These are phyloP conservation scores for Leccinum subgranulosum DNA, from an alignment of 768 basidiomycete genomes.

Conservation along the genomic window DNA sequence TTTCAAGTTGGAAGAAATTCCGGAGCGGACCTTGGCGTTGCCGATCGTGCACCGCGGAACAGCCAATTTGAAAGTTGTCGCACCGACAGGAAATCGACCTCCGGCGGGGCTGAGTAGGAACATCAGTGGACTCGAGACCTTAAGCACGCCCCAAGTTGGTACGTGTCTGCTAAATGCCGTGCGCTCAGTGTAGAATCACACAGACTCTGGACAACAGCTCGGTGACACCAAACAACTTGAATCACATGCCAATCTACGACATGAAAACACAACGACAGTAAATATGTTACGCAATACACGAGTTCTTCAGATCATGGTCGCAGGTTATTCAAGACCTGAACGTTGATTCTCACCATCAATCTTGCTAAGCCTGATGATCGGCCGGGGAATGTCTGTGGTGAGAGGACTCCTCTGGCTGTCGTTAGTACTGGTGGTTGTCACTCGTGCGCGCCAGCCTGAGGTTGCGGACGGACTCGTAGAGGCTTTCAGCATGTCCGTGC, in stretches of 20 bases:
- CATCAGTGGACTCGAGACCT: constrained; percentile 30
- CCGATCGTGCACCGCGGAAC: constrained; percentile 42
- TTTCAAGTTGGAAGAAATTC: constrained; percentile 21
- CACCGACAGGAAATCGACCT: constrained; percentile 56
- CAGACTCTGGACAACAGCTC: too few relatives aligned
- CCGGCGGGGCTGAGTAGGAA: constrained; percentile 39
- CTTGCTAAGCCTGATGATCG: constrained; percentile 1
- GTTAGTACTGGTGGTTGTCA: neutral
- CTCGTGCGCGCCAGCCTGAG: neutral
- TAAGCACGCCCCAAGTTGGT: neutral
- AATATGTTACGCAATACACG: neutral
- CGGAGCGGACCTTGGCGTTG: constrained; percentile 34
- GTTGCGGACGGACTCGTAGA: neutral
- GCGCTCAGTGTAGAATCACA: neutral
- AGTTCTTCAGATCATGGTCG: neutral
- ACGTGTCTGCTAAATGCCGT: neutral
- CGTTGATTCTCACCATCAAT: neutral
- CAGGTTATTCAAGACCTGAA: too few relatives aligned
- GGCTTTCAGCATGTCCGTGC: neutral
- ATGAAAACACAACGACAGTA: neutral
- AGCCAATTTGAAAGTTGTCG: constrained; percentile 53
- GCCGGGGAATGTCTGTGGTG: neutral
- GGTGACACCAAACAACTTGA: neutral
- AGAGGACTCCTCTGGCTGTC: constrained; percentile 4
- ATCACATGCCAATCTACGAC: neutral